Conservation (phyloP, 768 basidiomycete species). For the Mycena rebaudengoi region DNA sequence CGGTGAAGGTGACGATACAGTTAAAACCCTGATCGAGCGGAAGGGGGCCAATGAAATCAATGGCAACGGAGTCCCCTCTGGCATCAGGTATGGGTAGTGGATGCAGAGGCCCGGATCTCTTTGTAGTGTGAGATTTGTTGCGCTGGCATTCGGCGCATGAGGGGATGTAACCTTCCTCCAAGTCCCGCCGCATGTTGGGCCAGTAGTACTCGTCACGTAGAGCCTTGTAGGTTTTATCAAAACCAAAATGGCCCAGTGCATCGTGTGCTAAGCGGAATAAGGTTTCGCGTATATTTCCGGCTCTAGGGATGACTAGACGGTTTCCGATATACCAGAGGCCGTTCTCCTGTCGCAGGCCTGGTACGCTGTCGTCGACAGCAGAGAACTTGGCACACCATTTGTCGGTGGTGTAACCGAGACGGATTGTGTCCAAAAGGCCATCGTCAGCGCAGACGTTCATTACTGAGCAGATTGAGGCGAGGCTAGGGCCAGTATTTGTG, state of each 20-base stretch:
- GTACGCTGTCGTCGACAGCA: slow-evolving; percentile 3
- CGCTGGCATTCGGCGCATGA: slow-evolving; percentile 38
- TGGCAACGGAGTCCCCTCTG: slow-evolving; percentile 9
- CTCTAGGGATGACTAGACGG: neutral
- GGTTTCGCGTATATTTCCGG: neutral
- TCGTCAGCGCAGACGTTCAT: neutral
- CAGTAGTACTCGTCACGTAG: slow-evolving; percentile 21
- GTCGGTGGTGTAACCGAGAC: neutral
- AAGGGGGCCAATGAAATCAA: slow-evolving; percentile 27
- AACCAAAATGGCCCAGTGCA: slow-evolving; percentile 24
- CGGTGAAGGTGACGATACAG: slow-evolving; percentile 17
- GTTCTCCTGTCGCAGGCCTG: neutral
- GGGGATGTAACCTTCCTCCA: slow-evolving; percentile 32
- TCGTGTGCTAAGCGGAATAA: slow-evolving; percentile 26
- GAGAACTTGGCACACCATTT: slow-evolving; percentile 11
- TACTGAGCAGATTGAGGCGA: neutral
- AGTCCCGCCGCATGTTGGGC: slow-evolving; percentile 1
- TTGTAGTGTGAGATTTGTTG: slow-evolving; percentile 31
- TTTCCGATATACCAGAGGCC: slow-evolving; percentile 11
- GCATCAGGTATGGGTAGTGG: slow-evolving; percentile 31
- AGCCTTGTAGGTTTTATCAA: slow-evolving; percentile 22
- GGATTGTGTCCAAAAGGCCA: neutral
- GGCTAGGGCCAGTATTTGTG: neutral
- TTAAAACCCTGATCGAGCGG: too few relatives aligned
- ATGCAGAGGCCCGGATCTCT: slow-evolving; percentile 33